Evolutionary conservation across 345 rosid genomes (phyloP), one percentile per base, ranked within the genome.

Genomic region (Excoecaria agallocha): DNA sequence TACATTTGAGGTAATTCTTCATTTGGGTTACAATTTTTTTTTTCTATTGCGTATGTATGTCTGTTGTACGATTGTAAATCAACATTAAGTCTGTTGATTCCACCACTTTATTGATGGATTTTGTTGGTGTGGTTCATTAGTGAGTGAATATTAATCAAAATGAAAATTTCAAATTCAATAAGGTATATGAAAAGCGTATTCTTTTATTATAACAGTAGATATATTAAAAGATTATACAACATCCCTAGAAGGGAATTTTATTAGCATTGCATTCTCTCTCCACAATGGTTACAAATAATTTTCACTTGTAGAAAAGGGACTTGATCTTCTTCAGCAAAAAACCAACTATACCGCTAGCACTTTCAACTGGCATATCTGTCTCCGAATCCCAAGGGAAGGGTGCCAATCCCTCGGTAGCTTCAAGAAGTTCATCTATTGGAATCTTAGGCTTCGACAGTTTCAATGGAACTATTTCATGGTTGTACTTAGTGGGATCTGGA

Each of bases 321-420:
- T 78, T 51, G 30, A 88, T 48, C 71, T 58, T 76, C 43, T 74
- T 79, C 1, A 82, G 38, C 41, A 87, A 72, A 48, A 35, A 69
- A 66, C 77, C 79, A 78, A 82, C 25, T 24, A 63, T 64, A 66
- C 86, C 88, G 55, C 76, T 84, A 74, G 45, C 71, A 52, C 75
- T 82, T 22, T 83, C 88, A 52, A 88, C 85, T 50, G 73, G 72
- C 91, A 82, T 83, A 62, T 94, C 94, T 55, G 97, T 87, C 73
- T 89, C 87, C 59, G 80, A 69, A 67, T 85, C 79, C 97, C 97
- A 94, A 39, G 84, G 82, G 83, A 89, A 90, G 45, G 96, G 81
- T 83, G 80, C 78, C 73, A 72, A 54, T 59, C 87, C 88, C 80
- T 85, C 59, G 12, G 92, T 80, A 20, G 94, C 96, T 46, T 89